These are phyloP conservation scores for Cyathus striatus DNA, from an alignment of 768 basidiomycete genomes.

Conservation along the genomic window DNA sequence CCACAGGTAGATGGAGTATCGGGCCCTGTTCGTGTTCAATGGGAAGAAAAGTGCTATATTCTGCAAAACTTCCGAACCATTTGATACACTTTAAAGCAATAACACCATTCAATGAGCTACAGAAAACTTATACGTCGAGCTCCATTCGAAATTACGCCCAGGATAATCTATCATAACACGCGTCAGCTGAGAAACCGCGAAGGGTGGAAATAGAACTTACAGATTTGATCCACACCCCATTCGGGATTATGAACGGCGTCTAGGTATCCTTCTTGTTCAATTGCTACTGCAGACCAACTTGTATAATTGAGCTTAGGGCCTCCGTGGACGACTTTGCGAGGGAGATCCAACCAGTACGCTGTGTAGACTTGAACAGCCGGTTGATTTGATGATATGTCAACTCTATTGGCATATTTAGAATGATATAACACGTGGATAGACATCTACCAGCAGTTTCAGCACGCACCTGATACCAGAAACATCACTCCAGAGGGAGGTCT, in stretches of 20 bases:
- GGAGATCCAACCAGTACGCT: constrained; percentile 37
- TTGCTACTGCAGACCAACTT: constrained; percentile 38
- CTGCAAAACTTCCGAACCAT: too few relatives aligned
- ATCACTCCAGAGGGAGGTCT: constrained; percentile 40
- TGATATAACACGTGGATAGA: not conserved
- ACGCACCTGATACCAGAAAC: constrained; percentile 43
- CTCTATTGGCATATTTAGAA: constrained; percentile 17
- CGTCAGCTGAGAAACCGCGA: not conserved
- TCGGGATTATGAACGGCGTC: constrained; percentile 54
- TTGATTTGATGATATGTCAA: constrained; percentile 47
- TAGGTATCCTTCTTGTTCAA: constrained; percentile 50
- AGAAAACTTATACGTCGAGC: constrained; percentile 44
- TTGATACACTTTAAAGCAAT: too few relatives aligned
- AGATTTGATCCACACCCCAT: constrained; percentile 49
- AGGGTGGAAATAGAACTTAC: constrained; percentile 24
- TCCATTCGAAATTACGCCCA: constrained; percentile 38
- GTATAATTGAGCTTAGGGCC: constrained; percentile 37
- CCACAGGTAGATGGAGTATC: too few relatives aligned
- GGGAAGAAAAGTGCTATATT: too few relatives aligned
- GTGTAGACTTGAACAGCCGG: constrained; percentile 49
- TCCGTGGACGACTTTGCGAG: constrained; percentile 44
- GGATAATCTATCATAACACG: constrained; percentile 27
- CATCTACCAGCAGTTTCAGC: not conserved
- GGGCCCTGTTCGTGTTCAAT: too few relatives aligned
- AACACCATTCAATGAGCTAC: constrained; percentile 5